Evolutionary conservation across 2,329 filamentous ascomycete species (phyloP).

Genomic region (Fusarium sp.): DNA sequence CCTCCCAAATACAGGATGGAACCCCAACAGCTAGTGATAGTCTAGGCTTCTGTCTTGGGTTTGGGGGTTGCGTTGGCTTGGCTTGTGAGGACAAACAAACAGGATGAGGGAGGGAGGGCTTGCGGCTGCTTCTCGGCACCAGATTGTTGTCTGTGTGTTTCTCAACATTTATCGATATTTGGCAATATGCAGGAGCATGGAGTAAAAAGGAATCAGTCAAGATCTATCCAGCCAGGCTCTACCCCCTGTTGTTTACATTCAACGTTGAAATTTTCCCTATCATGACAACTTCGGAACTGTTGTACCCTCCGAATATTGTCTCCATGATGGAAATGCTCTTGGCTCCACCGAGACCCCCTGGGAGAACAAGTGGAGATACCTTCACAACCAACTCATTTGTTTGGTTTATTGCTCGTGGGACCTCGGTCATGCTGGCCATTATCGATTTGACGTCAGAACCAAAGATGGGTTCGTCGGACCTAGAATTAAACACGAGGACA

Average conservation of each 20-base stretch:
- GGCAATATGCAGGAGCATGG: background rate
- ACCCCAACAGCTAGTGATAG: constrained; percentile 24
- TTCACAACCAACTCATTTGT: background rate
- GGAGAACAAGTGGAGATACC: constrained; percentile 14
- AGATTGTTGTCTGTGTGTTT: constrained; percentile 9
- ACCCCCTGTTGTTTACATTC: background rate
- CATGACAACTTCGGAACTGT: constrained; percentile 30
- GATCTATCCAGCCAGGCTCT: background rate
- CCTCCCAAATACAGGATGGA: constrained; percentile 1
- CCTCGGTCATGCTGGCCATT: constrained; percentile 35
- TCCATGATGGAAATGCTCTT: constrained; percentile 10
- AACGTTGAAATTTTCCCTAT: constrained; percentile 1
- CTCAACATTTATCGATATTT: background rate
- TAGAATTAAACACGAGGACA: constrained; percentile 7
- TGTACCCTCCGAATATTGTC: constrained; percentile 4
- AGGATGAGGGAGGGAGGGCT: constrained; percentile 13
- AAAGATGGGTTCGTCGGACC: constrained; percentile 1
- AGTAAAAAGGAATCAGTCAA: background rate
- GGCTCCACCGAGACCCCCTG: constrained; percentile 19
- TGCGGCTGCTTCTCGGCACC: constrained; percentile 13
- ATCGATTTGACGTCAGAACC: constrained; percentile 40
- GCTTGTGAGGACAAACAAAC: background rate
- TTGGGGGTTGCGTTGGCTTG: constrained; percentile 23
- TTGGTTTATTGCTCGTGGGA: constrained; percentile 29
- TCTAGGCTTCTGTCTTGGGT: background rate